Conservation (phyloP, 1,284 basidiomycete species). For the Austropuccinia psidii region DNA sequence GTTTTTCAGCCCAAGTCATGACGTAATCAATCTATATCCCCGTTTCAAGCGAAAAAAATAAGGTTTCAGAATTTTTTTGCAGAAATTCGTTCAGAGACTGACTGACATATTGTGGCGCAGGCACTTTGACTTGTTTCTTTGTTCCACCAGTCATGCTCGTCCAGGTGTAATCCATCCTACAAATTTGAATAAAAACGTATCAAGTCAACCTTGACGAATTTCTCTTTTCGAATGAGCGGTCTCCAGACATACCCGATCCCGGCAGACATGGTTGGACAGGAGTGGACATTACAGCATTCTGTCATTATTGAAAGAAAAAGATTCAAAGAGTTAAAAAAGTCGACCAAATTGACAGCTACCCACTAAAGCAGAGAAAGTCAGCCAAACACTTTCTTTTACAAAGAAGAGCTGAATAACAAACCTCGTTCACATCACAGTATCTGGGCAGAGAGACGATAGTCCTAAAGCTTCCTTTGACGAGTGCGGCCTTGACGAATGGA, state of each 20-base stretch:
- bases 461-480: conserved; percentile 98
- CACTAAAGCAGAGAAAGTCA: conserved; percentile 51
- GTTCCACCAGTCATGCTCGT: conserved; percentile 67
- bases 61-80: background rate
- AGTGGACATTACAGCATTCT: conserved; percentile 83
- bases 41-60: background rate
- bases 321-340: conserved; percentile 81
- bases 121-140: conserved; percentile 82
- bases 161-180: conserved; percentile 93
- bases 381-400: background rate
- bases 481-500: conserved; percentile 89
- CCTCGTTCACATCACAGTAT: conserved; percentile 50
- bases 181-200: background rate
- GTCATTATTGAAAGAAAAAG: conserved; percentile 93
- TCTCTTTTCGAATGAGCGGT: background rate
- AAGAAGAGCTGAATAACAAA: background rate
- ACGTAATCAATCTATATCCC: conserved; percentile 72
- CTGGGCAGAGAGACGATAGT: conserved; percentile 96
- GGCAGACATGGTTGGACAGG: conserved; percentile 88
- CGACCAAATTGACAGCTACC: conserved; percentile 77
- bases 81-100: background rate
- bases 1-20: conserved; percentile 95
- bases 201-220: background rate
- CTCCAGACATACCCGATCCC: conserved; percentile 63
- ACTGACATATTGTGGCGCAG: conserved; percentile 73